phyloP scores from a whole-genome alignment of 306 rosid genomes.

The Quercus cerris region DNA sequence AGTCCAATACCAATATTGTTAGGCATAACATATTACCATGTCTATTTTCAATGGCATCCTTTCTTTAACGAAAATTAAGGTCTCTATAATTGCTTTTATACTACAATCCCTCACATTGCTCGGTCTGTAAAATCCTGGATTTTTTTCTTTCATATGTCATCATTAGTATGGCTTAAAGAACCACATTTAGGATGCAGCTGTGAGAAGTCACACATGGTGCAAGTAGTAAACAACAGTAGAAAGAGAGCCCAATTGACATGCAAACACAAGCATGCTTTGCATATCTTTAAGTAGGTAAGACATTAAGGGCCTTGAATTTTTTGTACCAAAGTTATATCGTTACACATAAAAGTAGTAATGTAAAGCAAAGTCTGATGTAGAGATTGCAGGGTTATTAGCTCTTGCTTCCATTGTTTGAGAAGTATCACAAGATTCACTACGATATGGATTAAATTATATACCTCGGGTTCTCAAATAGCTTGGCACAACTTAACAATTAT shows the following conservation, averaged over 20 bases:
- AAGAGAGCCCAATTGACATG: not conserved
- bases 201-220: constrained; percentile 19
- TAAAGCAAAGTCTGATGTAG: not conserved
- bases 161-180: not conserved
- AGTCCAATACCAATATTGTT: constrained; percentile 30
- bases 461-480: no score
- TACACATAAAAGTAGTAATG: not conserved
- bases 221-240: constrained; percentile 3
- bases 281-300: no score
- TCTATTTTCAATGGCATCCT: constrained; percentile 18
- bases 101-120: not conserved
- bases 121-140: constrained; percentile 4
- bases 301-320: no score
- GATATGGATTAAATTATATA: no score
- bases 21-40: constrained; percentile 31
- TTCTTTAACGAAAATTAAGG: constrained; percentile 4
- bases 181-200: constrained; percentile 29
- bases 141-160: constrained; percentile 12
- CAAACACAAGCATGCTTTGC: not conserved
- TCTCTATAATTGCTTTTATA: constrained; percentile 16
- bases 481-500: no score
- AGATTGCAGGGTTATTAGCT: not conserved
- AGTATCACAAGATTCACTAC: no score
- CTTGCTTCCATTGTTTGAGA: no score
- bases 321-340: no score